These are phyloP conservation scores for Diutina neorugosa DNA, from an alignment of 1,139 yeast genomes.

Conservation along the genomic window DNA sequence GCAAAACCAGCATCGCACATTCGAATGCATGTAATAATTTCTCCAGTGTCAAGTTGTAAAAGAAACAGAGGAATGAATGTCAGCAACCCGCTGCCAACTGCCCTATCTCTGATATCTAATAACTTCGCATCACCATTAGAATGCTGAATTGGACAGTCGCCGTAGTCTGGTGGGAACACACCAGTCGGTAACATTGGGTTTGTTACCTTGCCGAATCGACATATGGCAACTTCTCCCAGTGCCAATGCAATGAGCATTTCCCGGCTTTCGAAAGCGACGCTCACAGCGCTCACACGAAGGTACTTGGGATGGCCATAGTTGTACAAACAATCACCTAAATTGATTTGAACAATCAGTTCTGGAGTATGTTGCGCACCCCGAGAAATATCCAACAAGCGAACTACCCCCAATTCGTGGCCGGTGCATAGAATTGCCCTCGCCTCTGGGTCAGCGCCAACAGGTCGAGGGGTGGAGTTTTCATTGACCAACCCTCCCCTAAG, in stretches of 20 bases:
- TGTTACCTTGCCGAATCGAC: slow-evolving; percentile 46
- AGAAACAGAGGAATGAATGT: slow-evolving; percentile 55
- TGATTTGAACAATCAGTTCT: slow-evolving; percentile 24
- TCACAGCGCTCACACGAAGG: slow-evolving; percentile 42
- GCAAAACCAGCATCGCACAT: slow-evolving; percentile 78
- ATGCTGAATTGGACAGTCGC: slow-evolving; percentile 21
- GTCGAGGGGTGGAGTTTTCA: slow-evolving; percentile 18
- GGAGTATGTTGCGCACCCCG: slow-evolving; percentile 61
- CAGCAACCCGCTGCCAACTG: slow-evolving; percentile 20
- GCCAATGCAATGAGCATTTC: slow-evolving; percentile 63
- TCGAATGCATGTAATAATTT: slow-evolving; percentile 42
- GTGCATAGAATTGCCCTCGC: slow-evolving; percentile 54
- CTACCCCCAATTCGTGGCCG: slow-evolving; percentile 74
- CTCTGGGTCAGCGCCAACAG: slow-evolving; percentile 44
- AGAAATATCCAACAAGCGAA: slow-evolving; percentile 73
- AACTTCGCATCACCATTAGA: slow-evolving; percentile 24
- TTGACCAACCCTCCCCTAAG: slow-evolving; percentile 67
- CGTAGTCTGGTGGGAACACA: slow-evolving; percentile 15
- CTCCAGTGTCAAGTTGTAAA: slow-evolving; percentile 25
- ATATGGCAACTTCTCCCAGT: slow-evolving; percentile 65
- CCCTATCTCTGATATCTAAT: slow-evolving; percentile 19
- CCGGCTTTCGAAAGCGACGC: slow-evolving; percentile 67
- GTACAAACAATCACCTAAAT: slow-evolving; percentile 23
- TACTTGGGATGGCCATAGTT: slow-evolving; percentile 18
- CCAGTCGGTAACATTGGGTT: slow-evolving; percentile 6